Evolutionary conservation across 257 asterid species (phyloP).

Genomic region (Apocynum venetum): DNA sequence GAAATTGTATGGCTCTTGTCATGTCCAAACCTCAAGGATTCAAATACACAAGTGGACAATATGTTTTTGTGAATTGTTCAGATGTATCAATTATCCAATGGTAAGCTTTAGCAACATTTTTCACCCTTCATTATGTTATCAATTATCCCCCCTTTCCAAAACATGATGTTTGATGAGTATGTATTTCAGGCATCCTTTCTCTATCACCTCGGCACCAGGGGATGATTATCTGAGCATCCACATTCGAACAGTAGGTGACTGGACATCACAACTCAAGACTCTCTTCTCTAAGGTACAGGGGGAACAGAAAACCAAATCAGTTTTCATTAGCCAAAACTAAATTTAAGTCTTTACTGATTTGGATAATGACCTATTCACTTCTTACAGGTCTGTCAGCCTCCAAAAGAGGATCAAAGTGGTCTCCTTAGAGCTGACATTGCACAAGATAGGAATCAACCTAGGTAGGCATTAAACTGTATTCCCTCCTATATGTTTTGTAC

Average conservation of each 20-base stretch:
- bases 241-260: slow-evolving; percentile 33
- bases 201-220: slow-evolving; percentile 29
- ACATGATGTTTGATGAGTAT: not conserved
- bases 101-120: slow-evolving; percentile 21
- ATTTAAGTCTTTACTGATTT: not conserved
- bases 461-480: not conserved
- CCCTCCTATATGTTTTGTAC: not conserved
- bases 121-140: no score
- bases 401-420: slow-evolving; percentile 29
- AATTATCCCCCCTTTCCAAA: not conserved
- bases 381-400: slow-evolving; percentile 26
- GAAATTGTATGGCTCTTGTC: slow-evolving; percentile 62
- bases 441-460: slow-evolving; percentile 21
- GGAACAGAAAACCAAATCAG: not conserved
- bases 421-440: slow-evolving; percentile 28
- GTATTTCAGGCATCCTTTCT: slow-evolving; percentile 27
- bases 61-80: slow-evolving; percentile 58
- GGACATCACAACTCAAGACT: slow-evolving; percentile 29
- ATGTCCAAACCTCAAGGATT: slow-evolving; percentile 78
- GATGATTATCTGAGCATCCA: slow-evolving; percentile 28
- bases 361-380: not conserved
- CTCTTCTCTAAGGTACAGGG: slow-evolving; percentile 12
- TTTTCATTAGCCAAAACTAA: not conserved
- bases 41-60: slow-evolving; percentile 68
- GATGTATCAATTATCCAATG: slow-evolving; percentile 71